Evolutionary conservation across 306 rosid genomes (phyloP), one percentile per base, ranked within the genome.

Genomic region (Oemleria cerasiformis): DNA sequence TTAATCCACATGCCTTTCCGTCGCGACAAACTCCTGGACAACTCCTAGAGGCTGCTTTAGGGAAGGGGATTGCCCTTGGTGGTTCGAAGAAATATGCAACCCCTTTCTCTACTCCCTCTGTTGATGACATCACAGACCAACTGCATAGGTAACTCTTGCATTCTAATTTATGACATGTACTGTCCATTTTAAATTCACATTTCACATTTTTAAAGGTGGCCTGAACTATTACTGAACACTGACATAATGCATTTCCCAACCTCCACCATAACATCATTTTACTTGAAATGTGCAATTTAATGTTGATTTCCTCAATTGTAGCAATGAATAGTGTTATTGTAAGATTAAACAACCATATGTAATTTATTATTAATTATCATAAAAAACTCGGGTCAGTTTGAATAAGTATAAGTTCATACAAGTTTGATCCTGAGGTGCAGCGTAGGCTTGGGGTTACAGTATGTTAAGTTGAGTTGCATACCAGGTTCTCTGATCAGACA

Each of bases 1-100:
- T 95, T 15, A 95, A 95, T 75, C 97, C 99, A 0, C 97, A 95
- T 77, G 99, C 97, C 70, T 95, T 95, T 82, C 99, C 99, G 41
- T 91, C 99, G 0, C 81, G 99, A 67, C 97, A 91, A 84, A 95
- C 99, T 66, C 96, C 99, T 5, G 99, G 99, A 72, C 99, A 95
- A 76, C 96, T 95, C 71, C 80, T 95, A 36, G 99, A 95, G 75
- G 92, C 99, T 64, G 99, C 97, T 77, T 81, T 95, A 50, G 97
- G 97, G 43, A 95, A 95, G 85, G 99, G 99, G 41, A 88, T 95
- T 63, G 97, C 99, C 67, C 67, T 82, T 73, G 91, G 88, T 39
- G 94, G 87, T 70, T 76, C 49, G 48, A 16, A 82, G 87, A 88
- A 68, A 73, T 78, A 88, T 36, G 97, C 96, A 68, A 92, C 97